Evolutionary conservation across 768 basidiomycete species (phyloP).

Genomic region (Russula earlei): DNA sequence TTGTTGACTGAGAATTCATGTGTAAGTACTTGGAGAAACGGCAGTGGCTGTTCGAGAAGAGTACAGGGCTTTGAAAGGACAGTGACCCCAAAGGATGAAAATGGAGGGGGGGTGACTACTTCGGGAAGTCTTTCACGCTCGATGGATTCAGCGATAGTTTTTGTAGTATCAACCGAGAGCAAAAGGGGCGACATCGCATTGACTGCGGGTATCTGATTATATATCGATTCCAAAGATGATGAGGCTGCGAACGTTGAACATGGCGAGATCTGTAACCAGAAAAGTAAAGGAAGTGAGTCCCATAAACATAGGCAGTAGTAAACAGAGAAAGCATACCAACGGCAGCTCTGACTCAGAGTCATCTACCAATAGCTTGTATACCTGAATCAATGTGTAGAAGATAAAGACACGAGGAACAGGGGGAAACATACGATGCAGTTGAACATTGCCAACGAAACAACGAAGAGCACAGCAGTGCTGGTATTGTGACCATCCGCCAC

Average conservation of each 20-base stretch:
- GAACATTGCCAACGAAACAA: slow-evolving; percentile 4
- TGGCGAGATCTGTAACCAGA: background rate
- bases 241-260: background rate
- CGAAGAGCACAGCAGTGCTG: background rate
- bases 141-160: background rate
- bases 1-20: background rate
- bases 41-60: background rate
- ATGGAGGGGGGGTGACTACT: background rate
- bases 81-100: background rate
- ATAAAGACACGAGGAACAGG: background rate
- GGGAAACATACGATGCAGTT: slow-evolving; percentile 2
- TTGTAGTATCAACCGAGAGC: background rate
- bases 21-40: background rate
- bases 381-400: slow-evolving; percentile 1
- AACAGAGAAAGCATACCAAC: background rate
- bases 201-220: background rate
- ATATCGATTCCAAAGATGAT: background rate
- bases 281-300: background rate
- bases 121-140: background rate
- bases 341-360: background rate
- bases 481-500: background rate
- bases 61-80: background rate
- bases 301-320: background rate
- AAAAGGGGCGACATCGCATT: background rate
- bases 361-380: background rate